Base-by-base conservation (phyloP, 1,284 basidiomycete species). In the Fomitopsis schrenkii region DNA sequence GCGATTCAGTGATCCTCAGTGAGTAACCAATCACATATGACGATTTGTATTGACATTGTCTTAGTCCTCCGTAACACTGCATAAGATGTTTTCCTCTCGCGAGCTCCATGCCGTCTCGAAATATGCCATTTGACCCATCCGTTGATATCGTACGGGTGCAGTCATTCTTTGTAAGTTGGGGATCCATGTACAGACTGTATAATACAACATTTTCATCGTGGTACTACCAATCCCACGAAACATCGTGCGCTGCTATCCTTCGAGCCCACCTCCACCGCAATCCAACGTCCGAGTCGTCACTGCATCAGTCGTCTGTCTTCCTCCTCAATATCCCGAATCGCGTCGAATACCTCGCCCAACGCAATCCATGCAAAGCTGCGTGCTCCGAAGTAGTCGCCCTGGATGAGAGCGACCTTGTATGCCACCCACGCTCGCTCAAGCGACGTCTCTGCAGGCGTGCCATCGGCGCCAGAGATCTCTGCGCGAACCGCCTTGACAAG, bases 1-100 rank as follows among this genome's bases (percentile, higher is more conserved):
- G 95, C 38, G 95, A 97, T 76, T 97, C 95, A 46, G 95, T 98
- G 17, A 96, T 98, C 68, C 83, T 97, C 61, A 91, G 95, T 97
- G 71, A 77, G 90, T 81, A 10, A 6, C 30, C 3, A 33, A 19
- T 26, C 15, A 53, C 22, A 14, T 30, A 9, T 33, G 15, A 2
- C 17, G 9, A 26, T 41, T 15, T 28, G 8, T 2, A n/a, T n/a
- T 22, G 8, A 54, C 28, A 17, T 15, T 3, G 5, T 63, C 62
- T 48, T 64, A 95, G 93, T 95, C 69, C 81, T 95, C 63, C 90
- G 94, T 68, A 95, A 95, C 75, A 92, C 93, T 70, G 89, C 92
- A 71, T 94, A 77, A 66, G 60, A 9, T 28, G 48, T 15, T 33
- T 8, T 15, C 15, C 19, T 33, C 28, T 10, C 12, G 14, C 14